Conservation (phyloP, 352 stramenopile genomes). For the Sclerospora graminicola region DNA sequence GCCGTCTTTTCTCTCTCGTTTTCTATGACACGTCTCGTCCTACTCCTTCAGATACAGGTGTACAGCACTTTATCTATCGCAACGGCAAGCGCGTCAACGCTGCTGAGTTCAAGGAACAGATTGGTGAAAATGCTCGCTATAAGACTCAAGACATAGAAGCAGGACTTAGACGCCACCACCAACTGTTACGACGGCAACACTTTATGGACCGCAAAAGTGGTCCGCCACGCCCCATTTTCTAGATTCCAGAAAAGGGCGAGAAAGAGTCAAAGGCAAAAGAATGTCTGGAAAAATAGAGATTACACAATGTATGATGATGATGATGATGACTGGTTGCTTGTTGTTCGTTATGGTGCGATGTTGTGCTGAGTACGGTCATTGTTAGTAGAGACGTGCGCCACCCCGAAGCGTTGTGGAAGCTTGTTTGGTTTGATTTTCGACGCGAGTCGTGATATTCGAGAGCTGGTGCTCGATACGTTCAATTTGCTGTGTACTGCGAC, state of each 20-base stretch:
- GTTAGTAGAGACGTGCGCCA: conserved; percentile 33
- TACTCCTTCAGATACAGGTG: conserved; percentile 32
- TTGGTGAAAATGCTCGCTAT: conserved; percentile 50
- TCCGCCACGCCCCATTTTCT: conserved; percentile 32
- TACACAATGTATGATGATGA: neutral
- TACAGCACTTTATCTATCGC: conserved; percentile 77
- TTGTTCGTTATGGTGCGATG: no score
- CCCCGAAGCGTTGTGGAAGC: conserved; percentile 30
- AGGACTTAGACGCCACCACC: conserved; percentile 60
- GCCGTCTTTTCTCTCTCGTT: neutral
- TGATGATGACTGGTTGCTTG: conserved; percentile 21
- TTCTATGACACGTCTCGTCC: neutral
- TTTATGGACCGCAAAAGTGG: conserved; percentile 76
- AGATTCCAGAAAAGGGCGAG: conserved; percentile 6
- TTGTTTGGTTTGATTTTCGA: conserved; percentile 63
- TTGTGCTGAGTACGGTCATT: neutral
- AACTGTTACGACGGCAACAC: conserved; percentile 72
- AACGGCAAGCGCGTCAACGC: conserved; percentile 64
- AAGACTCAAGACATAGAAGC: conserved; percentile 63
- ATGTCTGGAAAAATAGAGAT: neutral
- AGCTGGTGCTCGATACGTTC: conserved; percentile 60
- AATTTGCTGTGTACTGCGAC: conserved; percentile 73
- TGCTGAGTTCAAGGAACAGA: conserved; percentile 26
- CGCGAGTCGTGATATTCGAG: conserved; percentile 47
- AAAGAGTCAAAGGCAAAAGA: neutral